Conservation (phyloP, 805 yeast species). For the Yamadazyma sp. region DNA sequence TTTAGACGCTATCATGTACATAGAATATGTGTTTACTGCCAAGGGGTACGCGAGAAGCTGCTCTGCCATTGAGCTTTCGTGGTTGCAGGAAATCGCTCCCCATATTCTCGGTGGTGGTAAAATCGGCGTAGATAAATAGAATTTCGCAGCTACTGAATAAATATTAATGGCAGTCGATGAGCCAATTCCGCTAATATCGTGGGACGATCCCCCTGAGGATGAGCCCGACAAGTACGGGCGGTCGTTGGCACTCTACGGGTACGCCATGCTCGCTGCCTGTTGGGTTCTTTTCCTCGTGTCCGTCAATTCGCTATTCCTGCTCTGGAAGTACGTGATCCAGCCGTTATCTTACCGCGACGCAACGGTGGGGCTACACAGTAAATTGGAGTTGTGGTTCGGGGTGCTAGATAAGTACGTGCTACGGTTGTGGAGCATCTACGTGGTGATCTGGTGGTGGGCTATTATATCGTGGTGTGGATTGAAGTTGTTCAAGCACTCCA, state of each 20-base stretch:
- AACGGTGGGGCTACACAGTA: conserved; percentile 13
- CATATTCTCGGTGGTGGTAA: conserved; percentile 51
- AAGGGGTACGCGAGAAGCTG: conserved; percentile 92
- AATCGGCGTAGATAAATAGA: conserved; percentile 26
- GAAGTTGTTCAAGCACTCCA: conserved; percentile 78
- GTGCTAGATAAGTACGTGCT: conserved; percentile 31
- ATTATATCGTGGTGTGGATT: conserved; percentile 74
- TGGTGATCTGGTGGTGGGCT: conserved; percentile 62
- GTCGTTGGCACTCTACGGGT: conserved; percentile 23
- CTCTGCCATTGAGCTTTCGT: conserved; percentile 73
- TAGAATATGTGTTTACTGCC: conserved; percentile 89
- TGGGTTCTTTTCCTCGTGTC: conserved; percentile 36
- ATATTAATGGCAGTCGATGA: conserved; percentile 9
- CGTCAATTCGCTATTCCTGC: conserved; percentile 32
- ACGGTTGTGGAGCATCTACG: conserved; percentile 40
- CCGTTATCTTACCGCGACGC: conserved; percentile 24
- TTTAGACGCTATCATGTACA: conserved; percentile 87
- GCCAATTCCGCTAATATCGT: conserved; percentile 16
- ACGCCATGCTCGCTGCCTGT: conserved; percentile 25
- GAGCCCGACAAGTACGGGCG: conserved; percentile 1
- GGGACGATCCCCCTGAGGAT: conserved; percentile 12
- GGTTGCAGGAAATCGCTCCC: conserved; percentile 85
- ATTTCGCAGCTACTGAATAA: not conserved
- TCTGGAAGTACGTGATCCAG: conserved; percentile 34
- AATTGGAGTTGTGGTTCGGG: conserved; percentile 18